Percentiles rank a stretch among this genome's conserved stretches.
These are phyloP conservation scores for Conticribra weissflogii DNA, from an alignment of 108 stramenopile genomes.

Conservation along the genomic window DNA sequence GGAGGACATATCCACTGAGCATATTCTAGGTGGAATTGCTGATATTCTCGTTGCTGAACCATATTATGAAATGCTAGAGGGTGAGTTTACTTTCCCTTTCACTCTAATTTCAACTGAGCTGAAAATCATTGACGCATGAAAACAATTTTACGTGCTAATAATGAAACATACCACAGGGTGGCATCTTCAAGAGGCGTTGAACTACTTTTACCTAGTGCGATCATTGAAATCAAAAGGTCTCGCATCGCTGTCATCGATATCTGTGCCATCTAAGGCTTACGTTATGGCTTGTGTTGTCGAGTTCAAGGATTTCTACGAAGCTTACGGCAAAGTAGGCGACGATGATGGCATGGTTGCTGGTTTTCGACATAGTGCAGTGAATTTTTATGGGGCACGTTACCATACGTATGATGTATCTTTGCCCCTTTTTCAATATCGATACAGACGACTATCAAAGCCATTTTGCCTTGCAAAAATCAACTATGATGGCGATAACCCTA, in stretches of 20 bases:
- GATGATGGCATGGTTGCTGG: slow-evolving; percentile 48
- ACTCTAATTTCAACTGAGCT: too few species aligned
- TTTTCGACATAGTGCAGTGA: slow-evolving; percentile 61
- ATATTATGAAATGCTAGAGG: slow-evolving; percentile 68
- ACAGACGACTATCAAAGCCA: slow-evolving; percentile 47
- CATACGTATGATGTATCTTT: slow-evolving; percentile 56
- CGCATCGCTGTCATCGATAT: slow-evolving; percentile 37
- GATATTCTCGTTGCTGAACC: slow-evolving; percentile 80
- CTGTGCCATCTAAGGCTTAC: slow-evolving; percentile 55
- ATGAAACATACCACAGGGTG: slow-evolving; percentile 59
- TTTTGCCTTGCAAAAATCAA: slow-evolving; percentile 54
- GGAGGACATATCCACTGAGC: slow-evolving; percentile 47
- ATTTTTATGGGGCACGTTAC: slow-evolving; percentile 51
- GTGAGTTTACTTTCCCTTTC: neutral
- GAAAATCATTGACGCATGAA: too few species aligned
- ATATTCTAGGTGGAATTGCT: slow-evolving; percentile 43
- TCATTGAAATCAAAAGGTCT: slow-evolving; percentile 51
- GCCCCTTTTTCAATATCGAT: slow-evolving; percentile 72
- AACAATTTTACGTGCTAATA: too few species aligned
- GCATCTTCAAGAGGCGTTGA: slow-evolving; percentile 75
- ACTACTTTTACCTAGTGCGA: slow-evolving; percentile 67
- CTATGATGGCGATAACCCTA: slow-evolving; percentile 42
- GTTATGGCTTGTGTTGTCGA: slow-evolving; percentile 77
- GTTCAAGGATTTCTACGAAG: slow-evolving; percentile 45
- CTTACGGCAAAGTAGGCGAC: slow-evolving; percentile 56